Conservation (phyloP, 176 grass and related monocot genomes). For the Triticum timopheevii region DNA sequence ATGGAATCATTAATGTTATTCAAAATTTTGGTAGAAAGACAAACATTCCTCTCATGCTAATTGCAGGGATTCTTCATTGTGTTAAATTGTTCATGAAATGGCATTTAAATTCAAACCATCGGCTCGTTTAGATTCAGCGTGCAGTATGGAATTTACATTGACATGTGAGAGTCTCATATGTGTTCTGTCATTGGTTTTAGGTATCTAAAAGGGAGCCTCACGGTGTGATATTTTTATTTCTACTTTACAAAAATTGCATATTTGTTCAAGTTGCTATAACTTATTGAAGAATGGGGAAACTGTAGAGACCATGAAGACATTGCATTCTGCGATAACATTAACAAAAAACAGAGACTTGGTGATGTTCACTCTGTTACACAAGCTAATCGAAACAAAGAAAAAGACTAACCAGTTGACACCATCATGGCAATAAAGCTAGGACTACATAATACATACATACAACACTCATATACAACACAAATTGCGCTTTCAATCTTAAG, state of each 20-base stretch:
- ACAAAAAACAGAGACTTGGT: no score
- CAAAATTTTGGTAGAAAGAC: constrained; percentile 3
- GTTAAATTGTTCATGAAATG: background rate
- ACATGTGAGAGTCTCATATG: background rate
- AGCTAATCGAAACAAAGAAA: no score
- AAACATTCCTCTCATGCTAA: constrained; percentile 5
- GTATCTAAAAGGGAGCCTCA: background rate
- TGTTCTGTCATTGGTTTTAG: background rate
- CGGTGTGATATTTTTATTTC: background rate
- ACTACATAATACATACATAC: no score
- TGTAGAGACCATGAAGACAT: background rate
- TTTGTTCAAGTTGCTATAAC: background rate
- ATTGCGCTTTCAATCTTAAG: background rate
- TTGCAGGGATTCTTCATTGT: background rate
- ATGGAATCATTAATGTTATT: background rate
- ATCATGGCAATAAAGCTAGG: no score
- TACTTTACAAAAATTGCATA: background rate
- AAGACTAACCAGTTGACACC: no score
- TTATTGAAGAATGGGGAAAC: background rate
- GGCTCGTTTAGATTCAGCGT: background rate
- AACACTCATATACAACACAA: background rate
- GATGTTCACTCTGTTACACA: no score
- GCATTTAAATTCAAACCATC: background rate
- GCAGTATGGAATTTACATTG: background rate
- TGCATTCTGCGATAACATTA: background rate